phyloP scores from a whole-genome alignment of 306 rosid genomes.

The Pueraria montana region DNA sequence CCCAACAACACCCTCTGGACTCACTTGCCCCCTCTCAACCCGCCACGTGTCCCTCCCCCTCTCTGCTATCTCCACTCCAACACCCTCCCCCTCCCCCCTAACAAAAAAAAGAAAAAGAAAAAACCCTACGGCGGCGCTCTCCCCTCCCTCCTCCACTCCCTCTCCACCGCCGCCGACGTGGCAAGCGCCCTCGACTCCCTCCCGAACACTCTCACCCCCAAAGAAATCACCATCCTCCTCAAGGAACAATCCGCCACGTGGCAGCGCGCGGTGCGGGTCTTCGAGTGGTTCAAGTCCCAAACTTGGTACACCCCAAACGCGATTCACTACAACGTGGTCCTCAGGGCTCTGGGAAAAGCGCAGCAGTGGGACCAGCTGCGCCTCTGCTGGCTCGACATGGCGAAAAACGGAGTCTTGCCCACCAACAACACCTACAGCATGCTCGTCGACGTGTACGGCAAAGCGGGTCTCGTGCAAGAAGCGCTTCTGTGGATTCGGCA shows the following conservation, averaged over 20 bases:
- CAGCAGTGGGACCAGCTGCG: slow-evolving; percentile 84
- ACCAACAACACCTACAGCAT: slow-evolving; percentile 77
- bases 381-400: slow-evolving; percentile 91
- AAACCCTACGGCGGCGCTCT: slow-evolving; percentile 62
- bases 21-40: not conserved
- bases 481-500: slow-evolving; percentile 91
- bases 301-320: slow-evolving; percentile 72
- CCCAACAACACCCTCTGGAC: not conserved
- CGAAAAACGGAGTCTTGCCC: slow-evolving; percentile 66
- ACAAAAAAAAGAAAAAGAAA: slow-evolving; percentile 64
- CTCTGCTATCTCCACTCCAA: slow-evolving; percentile 58
- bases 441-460: slow-evolving; percentile 90
- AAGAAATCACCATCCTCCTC: slow-evolving; percentile 80
- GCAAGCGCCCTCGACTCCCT: slow-evolving; percentile 60
- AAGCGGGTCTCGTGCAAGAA: slow-evolving; percentile 84
- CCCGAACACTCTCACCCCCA: slow-evolving; percentile 56
- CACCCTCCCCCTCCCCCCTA: slow-evolving; percentile 48
- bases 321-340: slow-evolving; percentile 91
- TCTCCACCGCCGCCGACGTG: slow-evolving; percentile 55
- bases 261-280: slow-evolving; percentile 66
- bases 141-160: slow-evolving; percentile 64
- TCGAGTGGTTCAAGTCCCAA: slow-evolving; percentile 81
- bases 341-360: slow-evolving; percentile 77
- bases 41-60: slow-evolving; percentile 26
- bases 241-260: slow-evolving; percentile 66